These are phyloP conservation scores for Rhizophlyctis rosea DNA, from an alignment of 192 early-diverging fungal genomes.

Conservation along the genomic window DNA sequence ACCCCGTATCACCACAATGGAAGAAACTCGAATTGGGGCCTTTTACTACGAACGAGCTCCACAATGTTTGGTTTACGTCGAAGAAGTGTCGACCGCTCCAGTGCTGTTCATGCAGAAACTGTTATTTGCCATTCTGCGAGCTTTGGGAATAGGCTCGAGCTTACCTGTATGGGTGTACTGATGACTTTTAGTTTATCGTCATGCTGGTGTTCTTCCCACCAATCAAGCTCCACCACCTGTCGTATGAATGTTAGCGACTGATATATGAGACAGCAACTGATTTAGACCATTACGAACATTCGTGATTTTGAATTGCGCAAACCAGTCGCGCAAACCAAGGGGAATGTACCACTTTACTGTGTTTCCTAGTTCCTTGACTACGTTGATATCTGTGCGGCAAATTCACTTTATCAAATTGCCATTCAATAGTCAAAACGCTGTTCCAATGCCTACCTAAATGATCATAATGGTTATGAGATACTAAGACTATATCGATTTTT, in stretches of 20 bases:
- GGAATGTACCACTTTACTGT: constrained; percentile 55
- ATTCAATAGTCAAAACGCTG: no score
- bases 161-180: constrained; percentile 30
- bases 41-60: constrained; percentile 52
- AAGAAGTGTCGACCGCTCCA: constrained; percentile 43
- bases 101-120: constrained; percentile 24
- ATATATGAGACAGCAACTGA: background rate
- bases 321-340: constrained; percentile 48
- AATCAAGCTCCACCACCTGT: constrained; percentile 52
- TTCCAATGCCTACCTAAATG: constrained; percentile 47
- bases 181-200: constrained; percentile 37
- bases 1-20: constrained; percentile 60
- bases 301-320: constrained; percentile 38
- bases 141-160: background rate
- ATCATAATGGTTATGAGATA: constrained; percentile 58
- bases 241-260: background rate
- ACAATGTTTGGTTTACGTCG: constrained; percentile 44
- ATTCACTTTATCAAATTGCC: no score
- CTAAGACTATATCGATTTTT: constrained; percentile 50
- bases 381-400: constrained; percentile 36
- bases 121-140: background rate
- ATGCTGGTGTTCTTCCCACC: constrained; percentile 56
- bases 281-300: constrained; percentile 35
- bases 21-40: constrained; percentile 39
- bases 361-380: constrained; percentile 49